Base-by-base conservation (phyloP, 257 asterid species). In the Scutellaria barbata region DNA sequence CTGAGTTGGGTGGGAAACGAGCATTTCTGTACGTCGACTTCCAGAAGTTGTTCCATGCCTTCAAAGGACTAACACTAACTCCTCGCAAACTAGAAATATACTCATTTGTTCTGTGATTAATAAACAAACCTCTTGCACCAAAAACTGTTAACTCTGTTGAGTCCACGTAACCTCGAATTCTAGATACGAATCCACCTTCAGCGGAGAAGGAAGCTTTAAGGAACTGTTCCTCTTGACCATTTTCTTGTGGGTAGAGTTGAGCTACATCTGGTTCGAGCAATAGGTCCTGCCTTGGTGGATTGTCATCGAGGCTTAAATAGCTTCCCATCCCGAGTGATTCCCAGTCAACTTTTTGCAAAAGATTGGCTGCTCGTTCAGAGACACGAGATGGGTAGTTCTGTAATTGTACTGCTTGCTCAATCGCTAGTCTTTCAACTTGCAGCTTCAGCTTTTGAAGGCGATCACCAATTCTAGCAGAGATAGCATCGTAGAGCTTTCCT, bases 401-500 rank as follows among this genome's bases (percentile, higher is more conserved):
- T 54, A 70, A 70, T 62, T 69, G 74, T 33, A 77, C 74, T 13
- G 90, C 81, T 71, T 83, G 85, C 61, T 83, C 81, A 40, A 58
- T 58, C 33, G 88, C 88, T 74, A 90, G 50, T 70, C 73, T 77
- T 63, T 92, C 96, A 3, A 90, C 92, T 84, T 85, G 90, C 25
- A 79, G 73, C 83, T 92, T 92, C 65, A 92, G 77, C 80, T 63
- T 82, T 72, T 81, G 85, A 54, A 92, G 84, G 4, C 68, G 85
- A 40, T 84, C 81, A 2, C 92, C 89, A 33, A 92, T 84, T 83
- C 96, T 88, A 37, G 86, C 55, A 73, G 95, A 79, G 48, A 90
- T 86, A 5, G 90, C 89, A 72, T 92, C 96, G 30, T 86, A 92
- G 39, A 92, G 87, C 59, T 90, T 81, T 68, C 84, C 87, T 77